phyloP scores from a whole-genome alignment of 768 basidiomycete species.

The Galerina sulciceps region DNA sequence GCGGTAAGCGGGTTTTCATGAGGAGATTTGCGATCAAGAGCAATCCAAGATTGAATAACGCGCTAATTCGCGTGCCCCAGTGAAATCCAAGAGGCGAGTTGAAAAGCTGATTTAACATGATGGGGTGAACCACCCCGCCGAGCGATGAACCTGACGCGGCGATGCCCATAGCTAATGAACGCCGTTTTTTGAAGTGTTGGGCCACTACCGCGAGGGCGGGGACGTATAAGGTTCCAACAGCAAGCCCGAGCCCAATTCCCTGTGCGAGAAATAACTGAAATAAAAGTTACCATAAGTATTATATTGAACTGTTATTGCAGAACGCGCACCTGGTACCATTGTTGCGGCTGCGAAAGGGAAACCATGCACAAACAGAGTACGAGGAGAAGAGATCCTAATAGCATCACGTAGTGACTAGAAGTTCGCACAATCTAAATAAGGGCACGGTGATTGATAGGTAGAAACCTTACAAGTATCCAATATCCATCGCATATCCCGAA shows the following conservation, averaged over 20 bases:
- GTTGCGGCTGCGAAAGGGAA: slow-evolving; percentile 3
- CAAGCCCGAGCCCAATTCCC: slow-evolving; percentile 51
- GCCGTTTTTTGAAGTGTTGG: slow-evolving; percentile 47
- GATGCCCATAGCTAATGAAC: slow-evolving; percentile 50
- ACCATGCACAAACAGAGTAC: slow-evolving; percentile 7
- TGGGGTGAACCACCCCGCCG: slow-evolving; percentile 46
- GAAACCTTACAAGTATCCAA: slow-evolving; percentile 35
- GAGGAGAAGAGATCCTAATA: neutral
- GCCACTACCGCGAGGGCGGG: slow-evolving; percentile 48
- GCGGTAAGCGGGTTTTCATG: neutral
- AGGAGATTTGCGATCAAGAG: slow-evolving; percentile 38
- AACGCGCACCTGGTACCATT: neutral
- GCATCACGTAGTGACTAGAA: neutral
- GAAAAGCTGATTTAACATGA: slow-evolving; percentile 56
- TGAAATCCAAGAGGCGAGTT: slow-evolving; percentile 45
- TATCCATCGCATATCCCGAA: slow-evolving; percentile 34
- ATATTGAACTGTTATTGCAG: too few species aligned
- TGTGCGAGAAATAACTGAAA: slow-evolving; percentile 49
- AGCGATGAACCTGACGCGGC: slow-evolving; percentile 28
- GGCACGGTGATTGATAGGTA: slow-evolving; percentile 24
- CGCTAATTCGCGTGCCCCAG: slow-evolving; percentile 48
- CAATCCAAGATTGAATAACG: slow-evolving; percentile 38
- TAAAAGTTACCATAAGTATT: neutral
- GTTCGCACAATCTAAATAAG: neutral
- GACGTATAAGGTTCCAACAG: slow-evolving; percentile 45